Evolutionary conservation across 2,329 filamentous ascomycete genomes (phyloP), one percentile per base, ranked within the genome.

Genomic region (Achaetomium macrosporum): DNA sequence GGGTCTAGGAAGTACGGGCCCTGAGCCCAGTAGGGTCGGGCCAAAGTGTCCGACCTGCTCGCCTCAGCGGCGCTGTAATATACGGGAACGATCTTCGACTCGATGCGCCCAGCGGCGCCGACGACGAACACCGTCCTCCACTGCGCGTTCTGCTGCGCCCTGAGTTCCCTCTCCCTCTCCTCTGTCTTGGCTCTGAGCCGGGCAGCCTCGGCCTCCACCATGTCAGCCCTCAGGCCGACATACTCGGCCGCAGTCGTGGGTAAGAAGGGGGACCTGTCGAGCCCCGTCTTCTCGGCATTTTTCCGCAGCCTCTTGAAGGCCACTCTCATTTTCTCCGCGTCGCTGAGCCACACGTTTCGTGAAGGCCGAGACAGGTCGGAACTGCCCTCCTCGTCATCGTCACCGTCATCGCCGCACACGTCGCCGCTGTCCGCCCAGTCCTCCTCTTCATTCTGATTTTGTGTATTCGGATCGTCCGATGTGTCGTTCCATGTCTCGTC

Each of bases 161-260:
- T 1, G 20, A 39, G 16, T 37, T 7, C 16, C 20, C 4, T 25
- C 47, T 55, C 53, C 44, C 17, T 33, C 43, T 39, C 49, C 16
- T 3, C 16, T 4, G 45, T 25, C 43, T 48, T 44, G 17, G 20
- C 39, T 11, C 16, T n/a, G 35, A 51, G 49, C 17, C 42, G 15
- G 15, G 35, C 45, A 31, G 48, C 44, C 39, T 29, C 42, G 1
- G n/a, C 31, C 19, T 55, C 45, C 1, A 37, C 31, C 16, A 31
- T 42, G 7, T 42, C 43, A 1, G 42, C 47, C 37, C 43, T 39
- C 10, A 47, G 16, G 16, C 47, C 43, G 25, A 37, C 47, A 10
- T 47, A 51, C 20, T 51, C 52, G 42, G n/a, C 52, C 16, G 17
- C 43, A 2, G 47, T 51, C 20, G 25, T 36, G n/a, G 52, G 52